Base-by-base conservation (phyloP, 768 basidiomycete genomes). In the Royoungia palumana region DNA sequence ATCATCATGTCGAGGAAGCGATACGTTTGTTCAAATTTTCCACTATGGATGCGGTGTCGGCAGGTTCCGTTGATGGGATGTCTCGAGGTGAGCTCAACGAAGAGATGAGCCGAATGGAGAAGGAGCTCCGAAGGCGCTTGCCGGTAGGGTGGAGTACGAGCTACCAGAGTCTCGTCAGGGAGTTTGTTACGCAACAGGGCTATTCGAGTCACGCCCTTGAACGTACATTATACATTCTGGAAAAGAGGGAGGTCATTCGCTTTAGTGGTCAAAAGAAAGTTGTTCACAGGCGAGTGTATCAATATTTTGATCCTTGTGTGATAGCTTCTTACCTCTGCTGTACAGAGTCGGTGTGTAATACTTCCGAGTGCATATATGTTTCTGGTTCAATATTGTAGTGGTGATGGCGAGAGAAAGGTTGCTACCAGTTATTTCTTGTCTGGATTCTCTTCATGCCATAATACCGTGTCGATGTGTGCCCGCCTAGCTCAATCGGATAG, bases 1-100 rank as follows among this genome's bases (percentile, higher is more conserved):
- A 86, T 41, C 87, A 94, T 64, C 94, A 99, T 58, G 95, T 98
- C 20, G 94, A 97, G 68, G 96, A 99, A 68, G 90, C 96, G 6
- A 97, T 98, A 58, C 87, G 96, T 10, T 70, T 99, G 35, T 99
- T 99, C 84, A 98, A 95, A 63, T 94, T 85, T 72, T 97, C 94
- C 9, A 98, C 96, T 3, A 98, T 99, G 95, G 94, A 98, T 65
- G 96, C 96, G 21, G 94, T 98, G 22, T 87, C 89, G 12, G 93
- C 94, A 1, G 94, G 96, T 12, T 87, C 90, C 27, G 85, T 87
- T 16, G 96, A 98, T 58, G 96, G 96, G 0, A 73, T 98, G 50
- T 89, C 92, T 13, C 82, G 94, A 36, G 85, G 87, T 4, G 93
- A 94, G 59, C 72, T 98, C 34, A 94, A 94, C 65, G 94, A 94